Evolutionary conservation across 164 flowering plant species (phyloP), one percentile per base, ranked within the genome.

Genomic region (Nymphaea thermarum): DNA sequence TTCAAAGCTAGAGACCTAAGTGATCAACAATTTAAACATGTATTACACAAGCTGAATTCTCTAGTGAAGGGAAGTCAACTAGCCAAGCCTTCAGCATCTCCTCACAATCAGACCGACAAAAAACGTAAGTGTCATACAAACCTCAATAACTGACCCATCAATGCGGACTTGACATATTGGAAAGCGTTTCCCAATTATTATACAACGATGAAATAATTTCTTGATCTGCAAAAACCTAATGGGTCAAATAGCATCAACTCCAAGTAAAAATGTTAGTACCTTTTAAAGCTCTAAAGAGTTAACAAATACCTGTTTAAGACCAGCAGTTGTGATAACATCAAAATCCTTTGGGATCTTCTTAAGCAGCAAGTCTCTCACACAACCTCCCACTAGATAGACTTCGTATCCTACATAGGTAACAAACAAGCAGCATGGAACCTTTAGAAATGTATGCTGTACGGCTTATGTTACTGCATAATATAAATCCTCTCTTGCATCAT

Each of bases 351-450:
- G 99, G 51, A 70, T 71, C 84, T 68, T 86, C 10, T 80, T 79
- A 5, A 90, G 81, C 15, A 95, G 44, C 66, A 95, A 79, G 74
- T 95, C 98, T 79, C 99, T 80, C 63, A 95, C 98, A 76, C 99
- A 95, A 66, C 99, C 99, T 75, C 99, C 99, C 62, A 91, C 99
- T 55, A 95, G 81, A 76, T 85, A 95, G 66, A 91, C 82, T 47
- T 88, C 80, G 75, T 76, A 84, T 17, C 98, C 98, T 90, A 86
- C 25, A 71, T 62, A 67, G 8, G 15, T 3, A 25, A 44, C 55
- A 47, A 47, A 7, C 0, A 47, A 7, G 7, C 12, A 47, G 55
- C 55, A 47, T 47, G 11, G 11, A 6, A 6, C 55, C 55, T 14
- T 47, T 6, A 47, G 55, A 47, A 47, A 47, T 14, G 12, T 6